Conservation (phyloP, 495 filamentous ascomycete species). For the Tuber microsphaerosporum region DNA sequence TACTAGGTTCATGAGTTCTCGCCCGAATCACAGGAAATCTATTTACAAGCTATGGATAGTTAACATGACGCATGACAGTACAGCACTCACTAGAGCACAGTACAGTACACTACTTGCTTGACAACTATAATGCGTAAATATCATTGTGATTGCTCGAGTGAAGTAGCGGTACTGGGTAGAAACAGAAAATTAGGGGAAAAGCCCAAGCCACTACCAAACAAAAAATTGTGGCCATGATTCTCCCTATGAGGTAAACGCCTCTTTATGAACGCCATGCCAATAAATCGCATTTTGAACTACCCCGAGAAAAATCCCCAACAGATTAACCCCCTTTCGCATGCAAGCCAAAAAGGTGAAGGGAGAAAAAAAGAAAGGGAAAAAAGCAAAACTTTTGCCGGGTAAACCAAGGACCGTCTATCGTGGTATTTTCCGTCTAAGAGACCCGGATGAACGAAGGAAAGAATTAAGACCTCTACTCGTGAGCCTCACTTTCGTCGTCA, state of each 20-base stretch:
- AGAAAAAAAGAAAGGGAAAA: too few relatives aligned
- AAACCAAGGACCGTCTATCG: background rate
- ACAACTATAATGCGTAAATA: background rate
- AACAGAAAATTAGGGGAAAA: background rate
- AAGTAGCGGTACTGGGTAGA: background rate
- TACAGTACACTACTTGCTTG: background rate
- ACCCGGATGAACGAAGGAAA: background rate
- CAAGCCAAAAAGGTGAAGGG: background rate
- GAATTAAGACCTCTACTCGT: background rate
- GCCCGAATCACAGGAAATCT: background rate
- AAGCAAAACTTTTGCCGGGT: background rate
- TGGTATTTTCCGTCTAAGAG: background rate
- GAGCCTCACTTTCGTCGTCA: constrained; percentile 15
- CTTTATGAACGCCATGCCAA: background rate
- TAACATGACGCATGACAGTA: background rate
- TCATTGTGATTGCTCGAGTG: background rate
- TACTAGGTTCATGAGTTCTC: background rate
- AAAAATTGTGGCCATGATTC: background rate
- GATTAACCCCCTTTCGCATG: background rate
- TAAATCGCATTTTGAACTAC: background rate
- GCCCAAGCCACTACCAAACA: background rate
- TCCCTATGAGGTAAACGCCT: background rate
- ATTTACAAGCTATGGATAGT: background rate
- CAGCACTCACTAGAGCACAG: background rate
- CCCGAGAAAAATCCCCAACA: background rate